Percentiles rank a stretch among this genome's conserved stretches.
Conservation (phyloP, 257 asterid species). For the Fraxinus anomala region DNA sequence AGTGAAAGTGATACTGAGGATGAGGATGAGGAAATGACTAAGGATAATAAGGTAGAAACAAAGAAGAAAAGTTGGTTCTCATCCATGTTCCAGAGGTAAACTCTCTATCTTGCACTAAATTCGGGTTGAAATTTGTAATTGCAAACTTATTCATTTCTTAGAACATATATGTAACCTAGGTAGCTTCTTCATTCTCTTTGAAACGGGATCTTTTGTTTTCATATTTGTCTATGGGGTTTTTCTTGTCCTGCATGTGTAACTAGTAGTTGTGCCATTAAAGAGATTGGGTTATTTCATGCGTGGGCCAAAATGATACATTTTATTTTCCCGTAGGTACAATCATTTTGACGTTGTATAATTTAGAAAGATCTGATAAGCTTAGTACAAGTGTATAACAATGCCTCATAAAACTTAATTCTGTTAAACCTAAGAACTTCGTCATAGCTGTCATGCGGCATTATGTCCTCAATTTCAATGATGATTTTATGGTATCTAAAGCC, state of each 20-base stretch:
- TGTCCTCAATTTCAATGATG: neutral
- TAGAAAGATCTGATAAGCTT: neutral
- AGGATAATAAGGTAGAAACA: conserved; percentile 47
- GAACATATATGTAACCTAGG: neutral
- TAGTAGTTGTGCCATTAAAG: neutral
- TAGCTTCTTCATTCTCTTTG: neutral
- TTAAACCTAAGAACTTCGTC: neutral
- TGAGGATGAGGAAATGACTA: conserved; percentile 58
- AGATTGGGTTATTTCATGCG: neutral
- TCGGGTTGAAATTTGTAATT: neutral
- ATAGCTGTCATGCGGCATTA: neutral
- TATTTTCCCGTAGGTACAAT: neutral
- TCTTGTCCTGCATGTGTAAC: neutral
- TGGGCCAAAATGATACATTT: neutral
- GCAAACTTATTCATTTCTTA: neutral
- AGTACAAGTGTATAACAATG: neutral
- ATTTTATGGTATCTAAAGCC: neutral
- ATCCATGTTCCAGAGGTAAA: conserved; percentile 87
- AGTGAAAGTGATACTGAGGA: conserved; percentile 83
- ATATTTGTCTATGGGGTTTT: neutral
- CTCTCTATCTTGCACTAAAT: conserved; percentile 18
- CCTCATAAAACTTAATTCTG: neutral
- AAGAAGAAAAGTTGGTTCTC: conserved; percentile 94
- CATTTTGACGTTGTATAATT: neutral
- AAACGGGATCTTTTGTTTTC: neutral